phyloP scores from a whole-genome alignment of 2,329 filamentous ascomycete genomes.

The Aspergillus viridinutans region DNA sequence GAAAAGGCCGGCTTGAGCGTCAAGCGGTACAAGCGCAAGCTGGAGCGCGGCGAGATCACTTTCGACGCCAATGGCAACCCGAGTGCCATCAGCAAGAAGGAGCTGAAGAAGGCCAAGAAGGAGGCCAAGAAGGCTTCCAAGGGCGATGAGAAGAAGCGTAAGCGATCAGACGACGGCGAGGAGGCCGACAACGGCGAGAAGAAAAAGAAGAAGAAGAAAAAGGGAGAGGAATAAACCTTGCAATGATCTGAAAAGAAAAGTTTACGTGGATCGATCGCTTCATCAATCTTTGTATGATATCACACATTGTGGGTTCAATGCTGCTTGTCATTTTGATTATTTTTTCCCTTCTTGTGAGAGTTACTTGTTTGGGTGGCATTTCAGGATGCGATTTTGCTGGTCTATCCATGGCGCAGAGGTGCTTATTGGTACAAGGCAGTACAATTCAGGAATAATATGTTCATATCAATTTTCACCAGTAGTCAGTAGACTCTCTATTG shows the following conservation, averaged over 20 bases:
- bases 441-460: conserved; percentile 21
- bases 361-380: conserved; percentile 35
- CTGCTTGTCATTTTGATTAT: conserved; percentile 26
- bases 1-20: conserved; percentile 65
- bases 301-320: conserved; percentile 30
- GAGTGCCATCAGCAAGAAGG: conserved; percentile 68
- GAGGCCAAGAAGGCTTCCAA: conserved; percentile 53
- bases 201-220: conserved; percentile 56
- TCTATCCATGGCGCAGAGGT: conserved; percentile 30
- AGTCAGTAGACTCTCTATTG: neutral
- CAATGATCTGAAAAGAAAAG: conserved; percentile 13
- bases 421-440: conserved; percentile 24
- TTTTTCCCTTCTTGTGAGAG: conserved; percentile 24
- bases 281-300: conserved; percentile 41
- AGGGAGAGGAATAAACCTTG: conserved; percentile 49
- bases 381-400: conserved; percentile 23
- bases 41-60: conserved; percentile 69
- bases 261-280: conserved; percentile 22
- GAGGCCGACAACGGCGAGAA: conserved; percentile 49
- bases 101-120: conserved; percentile 68
- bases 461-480: conserved; percentile 1
- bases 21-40: conserved; percentile 74
- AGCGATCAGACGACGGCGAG: conserved; percentile 54
- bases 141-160: conserved; percentile 67
- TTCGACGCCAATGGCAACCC: conserved; percentile 63